Conservation (phyloP, 1,284 basidiomycete species). For the Boletus calvinii region DNA sequence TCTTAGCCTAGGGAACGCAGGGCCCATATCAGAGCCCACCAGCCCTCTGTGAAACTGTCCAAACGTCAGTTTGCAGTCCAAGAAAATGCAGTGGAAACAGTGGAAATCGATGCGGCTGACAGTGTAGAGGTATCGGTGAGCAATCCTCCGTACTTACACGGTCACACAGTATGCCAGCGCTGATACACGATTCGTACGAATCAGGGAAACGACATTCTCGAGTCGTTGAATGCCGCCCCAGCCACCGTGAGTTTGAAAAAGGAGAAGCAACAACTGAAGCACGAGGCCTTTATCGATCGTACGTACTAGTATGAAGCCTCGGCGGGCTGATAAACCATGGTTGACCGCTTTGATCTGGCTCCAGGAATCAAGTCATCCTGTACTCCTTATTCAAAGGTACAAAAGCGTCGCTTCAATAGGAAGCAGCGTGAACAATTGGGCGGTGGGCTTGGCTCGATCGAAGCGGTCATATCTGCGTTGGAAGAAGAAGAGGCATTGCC, state of each 20-base stretch:
- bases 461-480: slow-evolving; percentile 53
- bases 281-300: slow-evolving; percentile 70
- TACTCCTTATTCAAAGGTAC: slow-evolving; percentile 73
- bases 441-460: slow-evolving; percentile 58
- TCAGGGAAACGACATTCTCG: slow-evolving; percentile 49
- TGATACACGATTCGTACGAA: background rate
- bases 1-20: slow-evolving; percentile 60
- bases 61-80: slow-evolving; percentile 51
- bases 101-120: slow-evolving; percentile 42
- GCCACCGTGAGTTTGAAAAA: slow-evolving; percentile 49
- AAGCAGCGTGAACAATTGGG: slow-evolving; percentile 70
- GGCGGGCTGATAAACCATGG: background rate
- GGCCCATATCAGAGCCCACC: slow-evolving; percentile 46
- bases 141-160: background rate
- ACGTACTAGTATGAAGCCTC: slow-evolving; percentile 10
- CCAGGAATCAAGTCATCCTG: slow-evolving; percentile 55
- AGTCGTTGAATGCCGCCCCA: slow-evolving; percentile 17
- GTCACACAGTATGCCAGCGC: background rate
- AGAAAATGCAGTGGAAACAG: slow-evolving; percentile 47
- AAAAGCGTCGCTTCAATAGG: slow-evolving; percentile 66
- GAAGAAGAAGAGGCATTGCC: slow-evolving; percentile 36
- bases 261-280: slow-evolving; percentile 64
- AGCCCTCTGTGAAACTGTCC: slow-evolving; percentile 48
- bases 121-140: slow-evolving; percentile 39
- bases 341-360: background rate